These are phyloP conservation scores for Colletotrichum ledebouriae DNA, from an alignment of 2,329 filamentous ascomycete genomes.

Conservation along the genomic window DNA sequence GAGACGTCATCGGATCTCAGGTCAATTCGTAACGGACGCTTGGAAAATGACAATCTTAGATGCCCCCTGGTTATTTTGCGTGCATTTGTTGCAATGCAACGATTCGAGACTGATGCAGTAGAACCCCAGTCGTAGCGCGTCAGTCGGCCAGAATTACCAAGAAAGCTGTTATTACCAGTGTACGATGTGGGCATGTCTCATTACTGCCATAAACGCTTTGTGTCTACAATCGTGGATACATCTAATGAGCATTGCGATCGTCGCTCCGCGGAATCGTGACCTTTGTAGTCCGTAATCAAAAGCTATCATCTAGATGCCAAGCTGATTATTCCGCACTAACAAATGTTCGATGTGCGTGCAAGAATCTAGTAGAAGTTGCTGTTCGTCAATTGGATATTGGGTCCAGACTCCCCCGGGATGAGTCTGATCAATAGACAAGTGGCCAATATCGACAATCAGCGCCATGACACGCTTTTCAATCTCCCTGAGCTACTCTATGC, in stretches of 20 bases:
- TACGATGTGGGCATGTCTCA: slow-evolving; percentile 2
- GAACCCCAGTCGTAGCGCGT: neutral
- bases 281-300: neutral
- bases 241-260: slow-evolving; percentile 5
- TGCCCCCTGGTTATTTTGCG: neutral
- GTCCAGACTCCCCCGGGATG: neutral
- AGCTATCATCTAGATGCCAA: neutral
- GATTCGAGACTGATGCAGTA: neutral
- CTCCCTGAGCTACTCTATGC: neutral
- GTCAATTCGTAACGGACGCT: neutral
- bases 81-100: neutral
- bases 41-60: neutral
- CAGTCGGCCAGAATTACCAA: neutral
- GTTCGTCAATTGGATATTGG: neutral
- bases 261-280: neutral
- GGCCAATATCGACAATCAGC: neutral
- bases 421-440: neutral
- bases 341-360: neutral
- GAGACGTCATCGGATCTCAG: slow-evolving; percentile 5
- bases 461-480: neutral
- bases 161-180: neutral
- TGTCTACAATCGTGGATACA: neutral
- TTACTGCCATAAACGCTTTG: slow-evolving; percentile 3
- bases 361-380: too few species aligned
- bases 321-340: neutral